Evolutionary conservation across 495 filamentous ascomycete genomes (phyloP), one percentile per base, ranked within the genome.

Genomic region (Trypethelium eluteriae): DNA sequence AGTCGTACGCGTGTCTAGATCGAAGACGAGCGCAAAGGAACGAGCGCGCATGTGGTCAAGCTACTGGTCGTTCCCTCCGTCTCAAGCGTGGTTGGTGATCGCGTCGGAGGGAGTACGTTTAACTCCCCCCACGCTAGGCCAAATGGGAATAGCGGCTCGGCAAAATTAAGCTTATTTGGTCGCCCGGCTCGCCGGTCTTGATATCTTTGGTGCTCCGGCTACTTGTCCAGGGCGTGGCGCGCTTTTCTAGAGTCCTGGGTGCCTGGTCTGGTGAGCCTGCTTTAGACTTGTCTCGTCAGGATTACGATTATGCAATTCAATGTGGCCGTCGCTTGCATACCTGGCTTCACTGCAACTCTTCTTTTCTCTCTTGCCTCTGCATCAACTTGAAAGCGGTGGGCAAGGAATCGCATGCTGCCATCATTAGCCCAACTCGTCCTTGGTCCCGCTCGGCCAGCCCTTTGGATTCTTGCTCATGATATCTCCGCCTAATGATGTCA

Each of bases 161-260:
- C 53, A 59, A 59, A 59, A 35, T 59, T 59, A 59, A 59, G 53
- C 53, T 59, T 59, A 59, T 59, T 59, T 36, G 32, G 25, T 36
- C 36, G 36, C 25, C 53, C 53, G 25, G 36, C 5, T 25, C 25
- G 25, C 25, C 25, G 25, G 25, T 25, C 53, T 5, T 9, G 32
- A 59, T 59, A 59, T 59, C 53, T 46, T 59, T 18, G 53, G 53
- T 3, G 25, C 18, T 59, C 25, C 53, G 7, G 18, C 41, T 32
- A 34, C 7, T 18, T 18, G 25, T 59, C 9, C 5, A 34, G 53
- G 34, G 25, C 53, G 34, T 9, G 32, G 7, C 49, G 12, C 10
- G 49, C 7, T 18, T 36, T 59, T 34, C 14, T 36, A 59, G 53
- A 34, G 25, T 18, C 4, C 25, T 18, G 25, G 25, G 25, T 25